Conservation (phyloP, 164 flowering plant species). For the Dillenia turbinata region DNA sequence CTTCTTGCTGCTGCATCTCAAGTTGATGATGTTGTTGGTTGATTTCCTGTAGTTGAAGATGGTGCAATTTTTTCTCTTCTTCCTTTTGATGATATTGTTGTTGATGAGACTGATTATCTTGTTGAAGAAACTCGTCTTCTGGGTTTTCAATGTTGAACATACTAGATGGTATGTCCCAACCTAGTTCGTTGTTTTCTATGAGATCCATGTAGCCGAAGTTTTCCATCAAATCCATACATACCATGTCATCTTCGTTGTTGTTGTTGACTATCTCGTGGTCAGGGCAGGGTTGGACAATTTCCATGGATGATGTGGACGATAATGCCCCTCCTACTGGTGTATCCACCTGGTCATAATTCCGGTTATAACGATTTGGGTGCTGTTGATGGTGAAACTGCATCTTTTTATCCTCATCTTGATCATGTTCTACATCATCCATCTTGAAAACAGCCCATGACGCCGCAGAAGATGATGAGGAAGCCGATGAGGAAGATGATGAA, state of each 20-base stretch:
- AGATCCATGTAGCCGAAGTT: constrained; percentile 75
- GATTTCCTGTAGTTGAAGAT: too few species aligned
- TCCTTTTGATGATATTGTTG: too few species aligned
- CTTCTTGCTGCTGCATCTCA: too few species aligned
- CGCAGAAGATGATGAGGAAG: constrained; percentile 19
- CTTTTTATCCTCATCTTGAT: constrained; percentile 21
- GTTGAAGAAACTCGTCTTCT: constrained; percentile 7
- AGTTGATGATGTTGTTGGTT: too few species aligned
- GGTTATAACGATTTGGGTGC: background rate
- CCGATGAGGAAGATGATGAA: constrained; percentile 38
- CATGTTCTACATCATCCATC: constrained; percentile 38
- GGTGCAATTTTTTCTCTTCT: too few species aligned
- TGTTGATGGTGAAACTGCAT: background rate
- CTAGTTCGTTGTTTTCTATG: constrained; percentile 44
- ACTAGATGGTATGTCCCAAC: constrained; percentile 52
- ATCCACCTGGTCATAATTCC: background rate
- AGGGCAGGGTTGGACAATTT: constrained; percentile 15
- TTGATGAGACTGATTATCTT: background rate
- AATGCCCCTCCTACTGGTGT: constrained; percentile 9
- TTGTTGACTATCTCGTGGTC: constrained; percentile 6
- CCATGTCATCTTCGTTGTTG: constrained; percentile 8
- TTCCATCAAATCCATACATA: constrained; percentile 66
- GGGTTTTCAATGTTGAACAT: constrained; percentile 32
- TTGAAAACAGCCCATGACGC: constrained; percentile 58
- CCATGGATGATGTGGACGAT: constrained; percentile 43